Percentiles rank a stretch among this genome's conserved stretches.
Evolutionary conservation across 331 rosid genomes (phyloP).

Genomic region (Dryas integrifolia): DNA sequence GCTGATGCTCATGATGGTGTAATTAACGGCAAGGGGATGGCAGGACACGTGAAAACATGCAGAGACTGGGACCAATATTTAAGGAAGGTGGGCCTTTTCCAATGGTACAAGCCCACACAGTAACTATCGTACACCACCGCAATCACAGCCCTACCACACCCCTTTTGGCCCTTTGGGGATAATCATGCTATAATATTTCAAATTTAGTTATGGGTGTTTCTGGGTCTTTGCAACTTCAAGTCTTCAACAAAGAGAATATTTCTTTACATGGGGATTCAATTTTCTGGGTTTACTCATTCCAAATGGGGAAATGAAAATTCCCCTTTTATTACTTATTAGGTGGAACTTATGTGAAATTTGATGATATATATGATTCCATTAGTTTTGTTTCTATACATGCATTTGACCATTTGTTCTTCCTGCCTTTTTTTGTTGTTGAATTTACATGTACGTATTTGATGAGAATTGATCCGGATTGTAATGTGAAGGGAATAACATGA

Average conservation of each 20-base stretch:
- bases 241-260: slow-evolving; percentile 1
- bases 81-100: slow-evolving; percentile 29
- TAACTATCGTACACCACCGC: slow-evolving; percentile 8
- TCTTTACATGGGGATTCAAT: neutral
- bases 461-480: too few relatives aligned
- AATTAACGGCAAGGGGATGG: slow-evolving; percentile 47
- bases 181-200: neutral
- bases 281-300: neutral
- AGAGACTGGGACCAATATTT: slow-evolving; percentile 46
- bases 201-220: neutral
- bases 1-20: slow-evolving; percentile 46
- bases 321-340: neutral
- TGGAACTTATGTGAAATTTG: too few relatives aligned
- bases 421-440: too few relatives aligned
- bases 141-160: neutral
- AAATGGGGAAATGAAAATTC: neutral
- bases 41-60: slow-evolving; percentile 56
- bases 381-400: too few relatives aligned
- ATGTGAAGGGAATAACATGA: too few relatives aligned
- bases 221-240: neutral
- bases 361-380: too few relatives aligned
- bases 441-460: too few relatives aligned
- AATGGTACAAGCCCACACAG: slow-evolving; percentile 14
- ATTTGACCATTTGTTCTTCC: too few relatives aligned
- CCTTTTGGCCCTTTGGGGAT: neutral